phyloP scores from a whole-genome alignment of 148 eudicot species.

The Diospyros kaki region DNA sequence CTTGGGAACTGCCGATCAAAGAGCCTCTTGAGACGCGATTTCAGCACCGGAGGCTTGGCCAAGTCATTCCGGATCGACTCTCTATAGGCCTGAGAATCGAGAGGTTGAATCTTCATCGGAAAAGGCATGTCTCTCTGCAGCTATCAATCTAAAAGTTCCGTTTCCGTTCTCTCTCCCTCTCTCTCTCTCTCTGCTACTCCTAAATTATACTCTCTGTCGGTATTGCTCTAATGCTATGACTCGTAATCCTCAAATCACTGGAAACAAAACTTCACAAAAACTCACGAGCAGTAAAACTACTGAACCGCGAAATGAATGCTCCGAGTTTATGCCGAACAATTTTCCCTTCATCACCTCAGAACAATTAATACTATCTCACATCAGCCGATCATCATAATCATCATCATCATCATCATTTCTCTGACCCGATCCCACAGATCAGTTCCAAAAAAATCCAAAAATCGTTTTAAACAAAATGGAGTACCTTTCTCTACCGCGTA shows the following conservation, averaged over 20 bases:
- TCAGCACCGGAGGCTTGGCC: slow-evolving; percentile 41
- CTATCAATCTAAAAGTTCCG: neutral
- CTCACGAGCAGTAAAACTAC: neutral
- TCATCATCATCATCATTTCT: slow-evolving; percentile 1
- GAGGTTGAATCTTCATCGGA: slow-evolving; percentile 70
- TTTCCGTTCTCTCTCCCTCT: neutral
- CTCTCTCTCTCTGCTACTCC: neutral
- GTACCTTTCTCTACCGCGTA: slow-evolving; percentile 13
- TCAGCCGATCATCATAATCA: slow-evolving; percentile 11
- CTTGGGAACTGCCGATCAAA: slow-evolving; percentile 62
- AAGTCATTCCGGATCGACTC: slow-evolving; percentile 36
- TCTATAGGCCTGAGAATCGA: slow-evolving; percentile 31
- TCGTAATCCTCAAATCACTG: neutral
- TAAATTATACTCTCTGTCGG: neutral
- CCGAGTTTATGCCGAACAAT: slow-evolving; percentile 3
- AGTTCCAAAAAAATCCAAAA: slow-evolving; percentile 2
- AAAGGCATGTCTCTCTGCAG: slow-evolving; percentile 33
- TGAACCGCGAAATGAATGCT: neutral
- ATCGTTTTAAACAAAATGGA: slow-evolving; percentile 1
- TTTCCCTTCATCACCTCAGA: neutral
- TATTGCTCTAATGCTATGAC: neutral
- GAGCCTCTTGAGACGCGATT: slow-evolving; percentile 56
- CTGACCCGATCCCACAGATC: neutral
- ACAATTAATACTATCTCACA: slow-evolving; percentile 12
- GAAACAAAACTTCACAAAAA: neutral